phyloP scores from a whole-genome alignment of 2,329 filamentous ascomycete species.

The Davidsoniella eucalypti region DNA sequence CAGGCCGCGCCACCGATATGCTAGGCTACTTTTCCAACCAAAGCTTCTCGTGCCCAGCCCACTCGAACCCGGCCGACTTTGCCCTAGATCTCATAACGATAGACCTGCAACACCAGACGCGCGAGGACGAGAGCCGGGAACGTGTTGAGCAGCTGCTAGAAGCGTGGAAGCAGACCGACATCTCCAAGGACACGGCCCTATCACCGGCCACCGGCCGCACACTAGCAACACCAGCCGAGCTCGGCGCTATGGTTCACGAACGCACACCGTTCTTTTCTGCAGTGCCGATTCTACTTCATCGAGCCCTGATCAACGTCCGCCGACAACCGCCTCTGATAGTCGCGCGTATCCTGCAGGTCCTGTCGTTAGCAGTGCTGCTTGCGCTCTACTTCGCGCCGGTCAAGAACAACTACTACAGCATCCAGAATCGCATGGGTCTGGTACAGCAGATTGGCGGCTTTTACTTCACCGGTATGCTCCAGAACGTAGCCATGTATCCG shows the following conservation, averaged over 20 bases:
- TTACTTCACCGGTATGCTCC: conserved; percentile 63
- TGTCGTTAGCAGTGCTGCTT: conserved; percentile 45
- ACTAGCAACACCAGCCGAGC: conserved; percentile 51
- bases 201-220: conserved; percentile 13
- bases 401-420: conserved; percentile 48
- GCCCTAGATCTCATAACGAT: conserved; percentile 62
- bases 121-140: conserved; percentile 45
- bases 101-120: conserved; percentile 48
- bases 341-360: conserved; percentile 49
- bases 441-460: conserved; percentile 55
- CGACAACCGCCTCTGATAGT: conserved; percentile 48
- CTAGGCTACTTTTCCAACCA: conserved; percentile 43
- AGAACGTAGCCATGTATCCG: conserved; percentile 62
- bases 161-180: conserved; percentile 29
- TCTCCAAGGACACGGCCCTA: neutral
- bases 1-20: conserved; percentile 47
- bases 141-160: conserved; percentile 45
- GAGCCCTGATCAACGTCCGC: conserved; percentile 52
- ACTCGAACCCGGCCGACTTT: conserved; percentile 65
- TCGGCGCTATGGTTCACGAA: conserved; percentile 42
- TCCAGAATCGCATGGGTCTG: conserved; percentile 60
- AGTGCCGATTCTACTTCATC: conserved; percentile 49
- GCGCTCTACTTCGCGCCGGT: conserved; percentile 57
- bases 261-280: conserved; percentile 45
- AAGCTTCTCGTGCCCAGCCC: conserved; percentile 47